Evolutionary conservation across 345 rosid species (phyloP).

Genomic region (Pelargonium nanum): DNA sequence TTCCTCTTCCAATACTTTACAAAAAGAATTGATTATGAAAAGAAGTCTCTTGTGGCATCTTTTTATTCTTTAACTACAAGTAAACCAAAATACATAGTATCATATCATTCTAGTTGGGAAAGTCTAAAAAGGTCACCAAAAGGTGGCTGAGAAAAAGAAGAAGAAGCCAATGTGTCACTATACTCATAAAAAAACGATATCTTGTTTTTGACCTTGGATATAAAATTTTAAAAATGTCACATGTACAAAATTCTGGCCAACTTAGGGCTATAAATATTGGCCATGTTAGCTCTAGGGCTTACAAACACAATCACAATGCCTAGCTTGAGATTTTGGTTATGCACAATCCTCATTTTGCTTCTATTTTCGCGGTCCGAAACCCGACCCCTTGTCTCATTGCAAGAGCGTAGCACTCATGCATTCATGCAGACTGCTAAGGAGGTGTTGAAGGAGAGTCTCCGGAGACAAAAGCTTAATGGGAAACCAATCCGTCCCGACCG

Average conservation of each 20-base stretch:
- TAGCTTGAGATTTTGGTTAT: conserved; percentile 13
- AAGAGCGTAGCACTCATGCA: conserved; percentile 13
- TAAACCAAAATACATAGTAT: not conserved
- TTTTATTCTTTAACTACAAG: not conserved
- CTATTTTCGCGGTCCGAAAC: conserved; percentile 20
- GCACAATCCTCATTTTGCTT: conserved; percentile 22
- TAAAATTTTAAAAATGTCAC: too few relatives aligned
- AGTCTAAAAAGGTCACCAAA: not conserved
- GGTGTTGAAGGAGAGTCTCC: conserved; percentile 32
- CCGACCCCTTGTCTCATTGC: conserved; percentile 15
- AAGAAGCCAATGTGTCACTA: not conserved
- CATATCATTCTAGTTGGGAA: not conserved
- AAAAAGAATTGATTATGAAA: not conserved
- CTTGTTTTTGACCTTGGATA: not conserved
- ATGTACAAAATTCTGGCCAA: too few relatives aligned
- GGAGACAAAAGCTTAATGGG: conserved; percentile 23
- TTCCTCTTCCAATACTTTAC: too few relatives aligned
- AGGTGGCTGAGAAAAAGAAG: not conserved
- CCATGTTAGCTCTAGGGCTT: not conserved
- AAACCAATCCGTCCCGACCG: conserved; percentile 28
- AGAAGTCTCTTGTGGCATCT: not conserved
- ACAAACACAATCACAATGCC: conserved; percentile 11
- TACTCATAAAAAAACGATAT: not conserved
- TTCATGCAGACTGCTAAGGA: conserved; percentile 34
- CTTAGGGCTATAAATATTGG: not conserved